Evolutionary conservation across 2,329 filamentous ascomycete species (phyloP).

Genomic region (Nemania serpens): DNA sequence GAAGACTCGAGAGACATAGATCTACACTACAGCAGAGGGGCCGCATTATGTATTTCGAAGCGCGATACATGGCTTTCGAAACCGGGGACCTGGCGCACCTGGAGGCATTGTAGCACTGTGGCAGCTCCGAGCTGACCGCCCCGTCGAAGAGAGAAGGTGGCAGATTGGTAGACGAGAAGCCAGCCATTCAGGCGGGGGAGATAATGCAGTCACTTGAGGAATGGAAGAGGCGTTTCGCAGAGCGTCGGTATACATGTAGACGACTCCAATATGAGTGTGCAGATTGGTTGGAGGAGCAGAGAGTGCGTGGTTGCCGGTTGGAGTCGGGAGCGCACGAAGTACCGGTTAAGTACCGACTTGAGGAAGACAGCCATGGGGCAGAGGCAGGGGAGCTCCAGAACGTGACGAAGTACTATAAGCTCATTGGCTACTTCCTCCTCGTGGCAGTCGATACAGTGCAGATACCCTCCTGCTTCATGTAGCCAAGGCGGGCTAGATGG

Average conservation of each 20-base stretch:
- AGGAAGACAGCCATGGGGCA: too few relatives aligned
- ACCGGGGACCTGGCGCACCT: not conserved
- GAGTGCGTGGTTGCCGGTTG: not conserved
- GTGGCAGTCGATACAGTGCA: not conserved
- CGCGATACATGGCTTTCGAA: not conserved
- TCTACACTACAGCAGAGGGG: not conserved
- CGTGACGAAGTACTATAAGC: slow-evolving; percentile 7
- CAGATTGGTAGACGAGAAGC: not conserved
- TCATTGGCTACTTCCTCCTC: slow-evolving; percentile 7
- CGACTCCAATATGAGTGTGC: too few relatives aligned
- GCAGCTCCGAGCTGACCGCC: not conserved
- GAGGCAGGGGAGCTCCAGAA: not conserved
- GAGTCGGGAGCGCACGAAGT: not conserved
- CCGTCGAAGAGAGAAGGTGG: not conserved
- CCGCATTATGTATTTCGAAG: not conserved
- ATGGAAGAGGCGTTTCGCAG: too few relatives aligned
- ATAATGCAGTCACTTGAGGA: too few relatives aligned
- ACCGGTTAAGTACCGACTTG: not conserved
- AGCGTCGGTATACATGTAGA: too few relatives aligned
- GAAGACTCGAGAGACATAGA: not conserved
- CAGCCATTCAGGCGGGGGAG: too few relatives aligned
- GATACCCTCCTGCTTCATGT: too few relatives aligned
- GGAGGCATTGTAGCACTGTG: not conserved
- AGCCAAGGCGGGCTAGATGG: too few relatives aligned
- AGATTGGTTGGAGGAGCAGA: not conserved